A percentile compares a stretch with the other conserved stretches of the same genome.
These are phyloP conservation scores for Saccharomyces hybrid DNA, from an alignment of 1,139 yeast genomes.

Conservation along the genomic window DNA sequence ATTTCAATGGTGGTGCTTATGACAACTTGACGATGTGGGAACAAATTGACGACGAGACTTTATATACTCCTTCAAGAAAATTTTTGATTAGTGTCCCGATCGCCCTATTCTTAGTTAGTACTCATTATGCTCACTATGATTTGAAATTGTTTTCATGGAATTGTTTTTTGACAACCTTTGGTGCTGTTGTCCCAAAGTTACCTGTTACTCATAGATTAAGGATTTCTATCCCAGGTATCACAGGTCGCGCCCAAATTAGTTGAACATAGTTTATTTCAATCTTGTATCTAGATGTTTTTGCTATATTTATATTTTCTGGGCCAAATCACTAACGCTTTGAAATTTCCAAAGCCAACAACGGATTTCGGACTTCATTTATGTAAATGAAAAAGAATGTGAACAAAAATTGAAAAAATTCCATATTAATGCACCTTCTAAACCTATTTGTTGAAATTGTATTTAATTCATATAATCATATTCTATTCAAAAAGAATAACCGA, in stretches of 20 bases:
- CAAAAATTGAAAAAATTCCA: background rate
- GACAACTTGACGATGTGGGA: constrained; percentile 99
- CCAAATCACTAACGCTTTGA: background rate
- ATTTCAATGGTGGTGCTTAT: constrained; percentile 92
- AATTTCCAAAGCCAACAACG: background rate
- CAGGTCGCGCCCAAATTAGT: constrained; percentile 33
- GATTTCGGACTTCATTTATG: background rate
- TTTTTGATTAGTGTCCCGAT: constrained; percentile 88
- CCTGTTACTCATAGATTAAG: constrained; percentile 75
- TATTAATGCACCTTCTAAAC: background rate
- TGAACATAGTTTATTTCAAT: constrained; percentile 7
- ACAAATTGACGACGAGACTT: constrained; percentile 94
- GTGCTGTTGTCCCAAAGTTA: constrained; percentile 80
- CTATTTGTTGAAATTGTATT: background rate
- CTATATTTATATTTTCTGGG: background rate
- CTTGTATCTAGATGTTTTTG: background rate
- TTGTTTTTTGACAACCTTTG: constrained; percentile 68
- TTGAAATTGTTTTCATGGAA: constrained; percentile 71
- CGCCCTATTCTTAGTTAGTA: constrained; percentile 72
- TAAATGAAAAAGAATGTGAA: background rate
- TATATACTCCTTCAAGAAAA: constrained; percentile 92
- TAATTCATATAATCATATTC: background rate
- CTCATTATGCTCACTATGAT: constrained; percentile 87
- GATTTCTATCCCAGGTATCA: constrained; percentile 49
- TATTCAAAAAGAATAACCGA: background rate